phyloP scores from a whole-genome alignment of 257 asterid genomes.

The Nicotiana paniculata region DNA sequence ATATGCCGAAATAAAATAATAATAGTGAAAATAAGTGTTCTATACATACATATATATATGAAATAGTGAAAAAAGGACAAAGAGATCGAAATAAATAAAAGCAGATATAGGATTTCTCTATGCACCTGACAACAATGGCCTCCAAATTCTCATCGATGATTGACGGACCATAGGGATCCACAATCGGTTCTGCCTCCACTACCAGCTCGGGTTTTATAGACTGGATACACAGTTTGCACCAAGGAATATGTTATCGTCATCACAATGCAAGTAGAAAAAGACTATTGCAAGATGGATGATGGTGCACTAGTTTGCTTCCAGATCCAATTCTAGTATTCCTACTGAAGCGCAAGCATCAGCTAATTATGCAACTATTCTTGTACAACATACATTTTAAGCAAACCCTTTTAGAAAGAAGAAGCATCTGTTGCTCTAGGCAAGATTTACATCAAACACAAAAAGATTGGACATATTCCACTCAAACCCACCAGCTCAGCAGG shows the following conservation, averaged over 20 bases:
- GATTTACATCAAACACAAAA: not conserved
- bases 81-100: not conserved
- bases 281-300: not conserved
- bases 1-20: too few species aligned
- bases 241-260: slow-evolving; percentile 16
- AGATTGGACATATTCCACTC: slow-evolving; percentile 5
- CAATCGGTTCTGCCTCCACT: slow-evolving; percentile 70
- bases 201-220: slow-evolving; percentile 65
- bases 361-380: not conserved
- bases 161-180: slow-evolving; percentile 92
- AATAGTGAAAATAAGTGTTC: too few species aligned
- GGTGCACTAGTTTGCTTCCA: not conserved
- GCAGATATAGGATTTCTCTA: not conserved
- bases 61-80: not conserved
- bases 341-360: not conserved
- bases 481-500: slow-evolving; percentile 5
- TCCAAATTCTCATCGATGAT: slow-evolving; percentile 70
- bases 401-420: not conserved
- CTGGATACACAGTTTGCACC: slow-evolving; percentile 32
- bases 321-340: not conserved
- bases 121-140: slow-evolving; percentile 84
- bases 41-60: too few species aligned
- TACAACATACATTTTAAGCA: too few species aligned
- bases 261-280: not conserved
- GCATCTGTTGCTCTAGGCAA: not conserved